Base-by-base conservation (phyloP, 1,139 yeast genomes). In the Yamadazyma jaroonii region DNA sequence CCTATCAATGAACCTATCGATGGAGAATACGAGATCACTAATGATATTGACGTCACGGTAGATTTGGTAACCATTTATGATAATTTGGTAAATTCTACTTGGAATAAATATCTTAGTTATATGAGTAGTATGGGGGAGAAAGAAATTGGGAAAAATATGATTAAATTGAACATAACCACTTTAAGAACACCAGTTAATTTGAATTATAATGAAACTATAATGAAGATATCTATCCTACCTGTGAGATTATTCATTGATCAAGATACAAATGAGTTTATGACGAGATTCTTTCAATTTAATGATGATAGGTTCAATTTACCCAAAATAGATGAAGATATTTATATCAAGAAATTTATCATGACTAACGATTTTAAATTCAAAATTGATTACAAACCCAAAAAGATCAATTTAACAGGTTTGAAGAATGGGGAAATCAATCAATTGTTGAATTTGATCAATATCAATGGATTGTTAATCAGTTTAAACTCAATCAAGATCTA, bases 381-480 rank as follows among this genome's bases (percentile, higher is more conserved):
- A 45, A 65, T 92, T 30, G 98, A 92, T 58, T 94, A 92, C 59
- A 90, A 89, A 55, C 98, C 98, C 0, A 90, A 89, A 53, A 85
- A 81, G 47, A 73, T 88, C 17, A 95, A 90, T 55, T 86, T 85
- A 54, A 76, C 79, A 2, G 96, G 96, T 0, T 71, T 92, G 15
- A 70, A 86, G 39, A 84, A 96, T 0, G 97, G 97, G 1, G 88
- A 83, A 46, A 77, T 92, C 1, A 81, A 85, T 3, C 97, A 90
- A 57, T 76, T 92, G 41, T 81, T 88, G 74, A 92, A 92, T 55
- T 77, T 94, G 44, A 89, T 94, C 57, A 82, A 84, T 9, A 69
- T 94, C 20, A 97, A 92, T 53, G 97, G 89, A 22, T 84, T 97
- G 0, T 79, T 77, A 31, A 72, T 92, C 52, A 68, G 73, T 0